phyloP scores from a whole-genome alignment of 768 basidiomycete species.

The Podaxis sp. region DNA sequence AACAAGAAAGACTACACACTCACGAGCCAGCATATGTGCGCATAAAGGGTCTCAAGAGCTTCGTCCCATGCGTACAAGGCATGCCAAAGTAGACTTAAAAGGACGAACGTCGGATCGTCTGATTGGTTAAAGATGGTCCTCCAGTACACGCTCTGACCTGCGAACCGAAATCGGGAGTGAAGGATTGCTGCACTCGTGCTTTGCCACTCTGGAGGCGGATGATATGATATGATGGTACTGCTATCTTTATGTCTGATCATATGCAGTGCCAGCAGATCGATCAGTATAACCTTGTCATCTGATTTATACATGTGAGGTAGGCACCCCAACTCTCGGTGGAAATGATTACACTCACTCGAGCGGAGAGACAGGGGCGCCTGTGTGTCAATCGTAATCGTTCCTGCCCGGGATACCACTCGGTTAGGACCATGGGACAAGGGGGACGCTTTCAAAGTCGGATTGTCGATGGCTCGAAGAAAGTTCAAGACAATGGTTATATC shows the following conservation, averaged over 20 bases:
- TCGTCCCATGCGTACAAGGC: conserved; percentile 64
- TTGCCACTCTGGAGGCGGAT: conserved; percentile 30
- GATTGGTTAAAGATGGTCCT: conserved; percentile 37
- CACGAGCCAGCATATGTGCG: conserved; percentile 49
- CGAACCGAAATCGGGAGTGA: conserved; percentile 29
- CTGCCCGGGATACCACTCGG: conserved; percentile 6
- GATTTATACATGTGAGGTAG: background rate
- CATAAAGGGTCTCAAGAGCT: conserved; percentile 50
- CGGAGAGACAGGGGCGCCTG: conserved; percentile 31
- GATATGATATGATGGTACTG: conserved; percentile 48
- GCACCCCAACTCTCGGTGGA: background rate
- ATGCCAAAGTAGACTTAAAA: conserved; percentile 57
- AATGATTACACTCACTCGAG: conserved; percentile 18
- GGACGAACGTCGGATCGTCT: conserved; percentile 53
- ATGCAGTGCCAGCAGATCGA: conserved; percentile 44
- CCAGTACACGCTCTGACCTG: conserved; percentile 48
- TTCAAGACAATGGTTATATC: conserved; percentile 55
- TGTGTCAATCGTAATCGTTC: conserved; percentile 30
- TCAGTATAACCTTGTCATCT: conserved; percentile 32
- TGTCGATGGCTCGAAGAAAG: conserved; percentile 33
- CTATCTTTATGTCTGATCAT: conserved; percentile 35
- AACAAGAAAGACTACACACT: conserved; percentile 15
- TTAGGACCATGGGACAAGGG: background rate
- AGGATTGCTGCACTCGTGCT: conserved; percentile 37
- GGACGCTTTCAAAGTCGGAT: background rate